Base-by-base conservation (phyloP, 2,329 filamentous ascomycete genomes). In the Cytospora mali region DNA sequence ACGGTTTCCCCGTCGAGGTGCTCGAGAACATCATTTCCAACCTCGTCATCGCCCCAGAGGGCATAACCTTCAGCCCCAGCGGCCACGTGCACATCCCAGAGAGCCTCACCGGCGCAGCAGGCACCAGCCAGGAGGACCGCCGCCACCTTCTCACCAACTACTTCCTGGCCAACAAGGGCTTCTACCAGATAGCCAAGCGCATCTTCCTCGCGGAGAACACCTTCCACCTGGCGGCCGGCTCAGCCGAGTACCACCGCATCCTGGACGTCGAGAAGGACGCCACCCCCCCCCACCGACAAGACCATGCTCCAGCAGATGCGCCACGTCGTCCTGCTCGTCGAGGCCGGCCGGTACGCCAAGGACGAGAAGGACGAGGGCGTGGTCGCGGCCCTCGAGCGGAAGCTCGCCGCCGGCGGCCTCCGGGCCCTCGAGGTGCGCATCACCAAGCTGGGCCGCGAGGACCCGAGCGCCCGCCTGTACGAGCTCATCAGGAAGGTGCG, bases 21-120 rank as follows among this genome's bases (percentile, higher is more conserved):
- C 70, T 69, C 29, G 68, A 69, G n/a, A 66, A 70, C 55, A 71
- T 73, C 53, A 62, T 73, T 18, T 61, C 65, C 5, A 58, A 69
- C 55, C 48, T 72, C 35, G 69, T 69, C 60, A 27, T 68, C 48
- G 57, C 65, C 33, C 68, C 66, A 21, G 57, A 64, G 2, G 68
- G 66, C 23, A 61, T 72, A 39, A 39, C 62, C 27, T 60, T 72
- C 16, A 66, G 65, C 59, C 9, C 31, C 9, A 33, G 31, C 31
- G 31, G 31, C 31, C 31, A 13, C 31, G 31, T 33, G 31, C 6
- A 13, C 31, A 9, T 33, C 31, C 31, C 31, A 13, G 14, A 10
- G 27, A 55, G 13, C 52, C 13, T 18, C 21, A 39, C 21, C 35
- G 52, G 16, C 28, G n/a, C 29, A 3, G 11, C 7, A 16, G 2